Base-by-base conservation (phyloP, 1,284 basidiomycete species). In the Rhodotorula sp. region DNA sequence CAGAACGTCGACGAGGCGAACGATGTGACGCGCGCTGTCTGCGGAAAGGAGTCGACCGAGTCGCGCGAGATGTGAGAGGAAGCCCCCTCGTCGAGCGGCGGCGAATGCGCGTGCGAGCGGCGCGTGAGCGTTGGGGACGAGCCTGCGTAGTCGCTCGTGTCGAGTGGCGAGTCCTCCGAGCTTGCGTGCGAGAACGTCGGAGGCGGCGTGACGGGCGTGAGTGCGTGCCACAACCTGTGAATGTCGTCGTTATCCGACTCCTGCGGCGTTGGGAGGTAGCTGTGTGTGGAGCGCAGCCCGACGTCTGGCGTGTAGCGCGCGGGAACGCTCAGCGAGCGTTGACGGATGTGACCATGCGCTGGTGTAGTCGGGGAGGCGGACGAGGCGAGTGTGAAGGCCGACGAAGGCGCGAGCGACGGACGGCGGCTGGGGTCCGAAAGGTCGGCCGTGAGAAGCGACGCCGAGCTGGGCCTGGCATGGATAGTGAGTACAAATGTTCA, bases 1-100 rank as follows among this genome's bases (percentile, higher is more conserved):
- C 29, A 29, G n/a, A 59, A 58, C 3, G 57, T 39, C 6, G 60
- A 62, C 54, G 66, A 67, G 12, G 56, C 50, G 29, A 44, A 39
- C 50, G 65, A 66, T 22, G n/a, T 21, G 37, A 62, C 32, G 25
- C 57, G 57, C 19, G 57, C 48, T 7, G 48, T 62, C 19, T 36
- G 36, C 34, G 61, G 48, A 34, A 62, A 50, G 25, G 61, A 62
- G 21, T 50, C 61, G 61, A 39, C 34, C 37, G 61, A 51, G 3
- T 44, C 44, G 39, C 39, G 39, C 39, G n/a, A n/a, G n/a, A n/a
- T n/a, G n/a, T n/a, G n/a, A n/a, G n/a, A n/a, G n/a, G n/a, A n/a
- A n/a, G n/a, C n/a, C n/a, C n/a, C n/a, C n/a, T n/a, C n/a, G n/a
- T n/a, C n/a, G n/a, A 41, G 39, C 10, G 39, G 39, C n/a, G 59